Conservation (phyloP, 306 rosid genomes). For the Dicorynia guianensis region DNA sequence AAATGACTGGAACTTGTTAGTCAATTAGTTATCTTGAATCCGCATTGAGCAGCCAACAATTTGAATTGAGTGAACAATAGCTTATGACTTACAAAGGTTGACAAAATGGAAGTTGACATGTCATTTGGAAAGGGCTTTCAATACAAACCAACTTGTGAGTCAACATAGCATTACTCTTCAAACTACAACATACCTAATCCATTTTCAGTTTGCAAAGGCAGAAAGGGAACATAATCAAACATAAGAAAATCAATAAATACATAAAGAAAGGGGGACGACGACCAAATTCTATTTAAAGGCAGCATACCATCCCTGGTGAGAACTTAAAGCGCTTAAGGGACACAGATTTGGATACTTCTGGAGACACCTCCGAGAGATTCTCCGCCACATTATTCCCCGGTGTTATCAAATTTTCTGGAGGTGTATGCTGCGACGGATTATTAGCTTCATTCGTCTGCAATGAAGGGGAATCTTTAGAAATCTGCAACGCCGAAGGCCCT, state of each 20-base stretch:
- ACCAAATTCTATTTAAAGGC: too few species aligned
- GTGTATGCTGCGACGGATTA: conserved; percentile 43
- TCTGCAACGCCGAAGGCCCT: conserved; percentile 27
- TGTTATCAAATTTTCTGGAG: conserved; percentile 41
- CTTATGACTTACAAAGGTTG: too few species aligned
- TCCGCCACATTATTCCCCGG: conserved; percentile 30
- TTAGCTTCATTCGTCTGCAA: neutral
- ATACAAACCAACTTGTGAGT: neutral
- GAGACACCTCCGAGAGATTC: conserved; percentile 56
- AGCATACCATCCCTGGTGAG: conserved; percentile 91
- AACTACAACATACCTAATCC: too few species aligned
- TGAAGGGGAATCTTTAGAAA: neutral
- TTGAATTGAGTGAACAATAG: too few species aligned
- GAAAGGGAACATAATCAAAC: neutral
- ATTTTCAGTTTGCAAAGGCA: neutral
- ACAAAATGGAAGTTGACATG: neutral
- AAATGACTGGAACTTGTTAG: neutral
- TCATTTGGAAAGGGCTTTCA: too few species aligned
- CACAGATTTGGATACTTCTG: conserved; percentile 64
- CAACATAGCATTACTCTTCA: neutral
- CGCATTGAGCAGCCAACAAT: too few species aligned
- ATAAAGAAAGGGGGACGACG: neutral
- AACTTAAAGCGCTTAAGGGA: conserved; percentile 78
- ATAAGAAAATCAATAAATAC: neutral
- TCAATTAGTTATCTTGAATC: neutral